Conservation (phyloP, 208 protist species). For the Acanthamoeba rhysodes region DNA sequence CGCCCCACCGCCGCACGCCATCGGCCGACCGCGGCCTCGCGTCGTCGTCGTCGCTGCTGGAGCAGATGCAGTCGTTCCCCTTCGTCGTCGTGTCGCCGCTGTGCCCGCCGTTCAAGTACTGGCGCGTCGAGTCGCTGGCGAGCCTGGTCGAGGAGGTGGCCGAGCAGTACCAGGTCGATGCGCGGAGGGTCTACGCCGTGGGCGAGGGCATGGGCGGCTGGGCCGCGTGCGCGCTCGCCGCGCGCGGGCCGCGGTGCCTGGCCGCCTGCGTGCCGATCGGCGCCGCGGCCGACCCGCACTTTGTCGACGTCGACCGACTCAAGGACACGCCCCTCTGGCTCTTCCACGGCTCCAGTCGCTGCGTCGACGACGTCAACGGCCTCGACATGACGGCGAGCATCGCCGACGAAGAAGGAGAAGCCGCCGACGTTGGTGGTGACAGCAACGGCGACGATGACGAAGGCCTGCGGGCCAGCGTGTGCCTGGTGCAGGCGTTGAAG, state of each 20-base stretch:
- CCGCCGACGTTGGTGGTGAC: no score
- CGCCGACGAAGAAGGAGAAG: background rate
- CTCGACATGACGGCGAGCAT: background rate
- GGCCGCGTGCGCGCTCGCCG: slow-evolving; percentile 44
- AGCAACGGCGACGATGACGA: background rate
- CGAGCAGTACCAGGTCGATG: slow-evolving; percentile 12
- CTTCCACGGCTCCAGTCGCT: slow-evolving; percentile 13
- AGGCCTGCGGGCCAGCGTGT: slow-evolving; percentile 25
- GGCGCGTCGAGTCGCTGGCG: slow-evolving; percentile 23
- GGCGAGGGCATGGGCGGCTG: slow-evolving; percentile 66
- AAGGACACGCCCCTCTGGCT: slow-evolving; percentile 45
- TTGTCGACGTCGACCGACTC: slow-evolving; percentile 21
- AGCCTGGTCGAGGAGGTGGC: background rate
- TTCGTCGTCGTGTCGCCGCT: slow-evolving; percentile 46
- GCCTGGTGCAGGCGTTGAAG: background rate
- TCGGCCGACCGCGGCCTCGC: background rate
- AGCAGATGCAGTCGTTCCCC: slow-evolving; percentile 22
- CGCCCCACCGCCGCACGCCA: background rate
- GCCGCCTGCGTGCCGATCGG: slow-evolving; percentile 46
- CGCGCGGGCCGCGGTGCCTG: background rate
- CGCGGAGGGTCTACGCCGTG: slow-evolving; percentile 5
- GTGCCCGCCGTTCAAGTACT: slow-evolving; percentile 48
- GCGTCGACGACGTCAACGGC: background rate
- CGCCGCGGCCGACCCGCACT: background rate
- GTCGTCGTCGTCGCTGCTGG: background rate